phyloP scores from a whole-genome alignment of 2,329 filamentous ascomycete species.

The Aspergillus amoenus region DNA sequence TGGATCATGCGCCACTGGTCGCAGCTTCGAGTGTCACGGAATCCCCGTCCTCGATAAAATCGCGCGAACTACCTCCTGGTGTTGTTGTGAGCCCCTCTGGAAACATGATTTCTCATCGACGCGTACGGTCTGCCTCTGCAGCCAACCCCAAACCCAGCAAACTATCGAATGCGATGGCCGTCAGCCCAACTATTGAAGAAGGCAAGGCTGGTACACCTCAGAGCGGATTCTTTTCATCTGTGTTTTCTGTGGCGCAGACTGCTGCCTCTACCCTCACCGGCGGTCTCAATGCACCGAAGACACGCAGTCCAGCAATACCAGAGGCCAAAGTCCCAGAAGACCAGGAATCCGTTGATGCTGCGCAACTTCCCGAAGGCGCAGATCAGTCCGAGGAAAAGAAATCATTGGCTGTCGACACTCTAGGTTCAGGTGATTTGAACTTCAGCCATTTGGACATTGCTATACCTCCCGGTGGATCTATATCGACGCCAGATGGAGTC shows the following conservation, averaged over 20 bases:
- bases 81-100: constrained; percentile 63
- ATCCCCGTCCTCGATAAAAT: constrained; percentile 39
- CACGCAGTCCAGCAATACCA: constrained; percentile 34
- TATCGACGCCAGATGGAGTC: constrained; percentile 40
- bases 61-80: constrained; percentile 34
- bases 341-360: constrained; percentile 22
- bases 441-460: constrained; percentile 81
- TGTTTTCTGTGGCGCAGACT: constrained; percentile 90
- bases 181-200: constrained; percentile 74
- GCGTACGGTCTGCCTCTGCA: constrained; percentile 57
- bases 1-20: constrained; percentile 34
- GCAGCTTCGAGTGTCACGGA: constrained; percentile 32
- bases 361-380: constrained; percentile 28
- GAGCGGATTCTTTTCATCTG: constrained; percentile 83
- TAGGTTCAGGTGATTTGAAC: constrained; percentile 85
- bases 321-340: constrained; percentile 32
- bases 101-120: constrained; percentile 72
- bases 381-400: constrained; percentile 50
- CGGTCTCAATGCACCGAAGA: constrained; percentile 51
- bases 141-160: constrained; percentile 70
- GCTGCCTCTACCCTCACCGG: constrained; percentile 79
- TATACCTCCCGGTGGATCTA: constrained; percentile 31
- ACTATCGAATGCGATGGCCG: constrained; percentile 72
- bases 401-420: constrained; percentile 79
- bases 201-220: constrained; percentile 44